Percentiles rank a stretch among this genome's conserved stretches.
These are phyloP conservation scores for Chaetomiaceae sp. DNA, from an alignment of 2,329 filamentous ascomycete genomes.

Conservation along the genomic window DNA sequence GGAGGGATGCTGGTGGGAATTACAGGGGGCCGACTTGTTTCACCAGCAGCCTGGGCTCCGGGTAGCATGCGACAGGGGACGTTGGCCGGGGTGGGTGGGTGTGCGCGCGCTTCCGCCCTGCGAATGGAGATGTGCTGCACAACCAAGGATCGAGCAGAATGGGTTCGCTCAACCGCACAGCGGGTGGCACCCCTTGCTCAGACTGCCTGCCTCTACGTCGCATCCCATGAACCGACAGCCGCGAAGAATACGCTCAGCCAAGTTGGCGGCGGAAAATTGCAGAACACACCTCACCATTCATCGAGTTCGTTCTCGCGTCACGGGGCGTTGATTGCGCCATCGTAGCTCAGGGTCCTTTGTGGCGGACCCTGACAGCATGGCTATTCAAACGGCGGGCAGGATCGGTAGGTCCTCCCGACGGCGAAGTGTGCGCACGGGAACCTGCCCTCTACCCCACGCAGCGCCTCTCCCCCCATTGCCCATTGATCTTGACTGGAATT, in stretches of 20 bases:
- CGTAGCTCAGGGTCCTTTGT: constrained; percentile 2
- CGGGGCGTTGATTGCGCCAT: constrained; percentile 7
- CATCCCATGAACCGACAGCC: constrained; percentile 7
- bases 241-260: constrained; percentile 9
- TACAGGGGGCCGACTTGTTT: constrained; percentile 50
- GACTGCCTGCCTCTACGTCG: constrained; percentile 1
- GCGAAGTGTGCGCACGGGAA: constrained; percentile 21
- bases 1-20: constrained; percentile 41
- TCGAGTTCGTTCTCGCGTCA: background rate
- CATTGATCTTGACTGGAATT: background rate
- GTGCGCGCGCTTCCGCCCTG: constrained; percentile 26
- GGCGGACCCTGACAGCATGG: constrained; percentile 12
- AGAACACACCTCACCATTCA: constrained; percentile 24
- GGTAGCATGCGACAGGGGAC: constrained; percentile 35
- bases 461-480: constrained; percentile 4
- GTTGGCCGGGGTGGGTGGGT: constrained; percentile 28
- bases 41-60: constrained; percentile 43
- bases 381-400: constrained; percentile 12
- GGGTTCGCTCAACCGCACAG: no score
- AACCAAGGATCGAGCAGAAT: constrained; percentile 14
- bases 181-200: background rate
- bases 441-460: constrained; percentile 8
- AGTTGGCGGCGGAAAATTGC: constrained; percentile 25
- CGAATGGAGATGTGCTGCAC: constrained; percentile 16
- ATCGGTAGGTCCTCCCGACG: constrained; percentile 22